Base-by-base conservation (phyloP, 345 rosid genomes). In the Camelina hispida region DNA sequence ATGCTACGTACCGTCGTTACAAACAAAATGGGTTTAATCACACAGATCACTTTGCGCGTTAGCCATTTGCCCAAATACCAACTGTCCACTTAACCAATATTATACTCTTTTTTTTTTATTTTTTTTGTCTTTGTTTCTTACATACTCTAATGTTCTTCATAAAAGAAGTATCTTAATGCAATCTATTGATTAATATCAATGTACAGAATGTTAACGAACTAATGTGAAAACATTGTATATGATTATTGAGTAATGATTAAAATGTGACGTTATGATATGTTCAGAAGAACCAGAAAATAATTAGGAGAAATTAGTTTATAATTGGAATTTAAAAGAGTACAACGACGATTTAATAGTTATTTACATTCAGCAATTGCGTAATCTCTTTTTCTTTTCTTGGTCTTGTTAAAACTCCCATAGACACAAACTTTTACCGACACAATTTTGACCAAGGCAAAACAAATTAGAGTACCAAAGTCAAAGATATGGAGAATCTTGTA, bases 401-500 rank as follows among this genome's bases (percentile, higher is more conserved):
- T 68, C 61, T 3, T 34, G 59, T 34, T 28, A 66, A 66, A 48
- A 50, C 37, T 22, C 37, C 37, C 3, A 60, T 37, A 22, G 25
- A 48, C 38, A 38, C 23, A 34, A 52, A 53, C 14, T 2, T 23
- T 14, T 25, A 23, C 59, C 35, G 59, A 54, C 59, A 54, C 16
- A 54, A 25, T 23, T 54, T 25, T 54, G 35, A 54, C 5, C 2
- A 25, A 54, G 30, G 30, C 6, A 66, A 18, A 50, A 34, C 34
- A 34, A 52, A 52, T 18, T 34, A 20, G 22, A 34, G 52, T n/a
- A 17, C 43, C 42, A 34, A 14, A 54, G 64, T 23, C 42, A 34
- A 14, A 54, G 64, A 37, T 60, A 37, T 5, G 9, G 28, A 60
- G 30, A 60, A 59, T 59, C 46, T 35, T 59, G 22, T 28, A 1